Evolutionary conservation across 2,329 filamentous ascomycete genomes (phyloP).

Genomic region (Elsinoe fawcettii): DNA sequence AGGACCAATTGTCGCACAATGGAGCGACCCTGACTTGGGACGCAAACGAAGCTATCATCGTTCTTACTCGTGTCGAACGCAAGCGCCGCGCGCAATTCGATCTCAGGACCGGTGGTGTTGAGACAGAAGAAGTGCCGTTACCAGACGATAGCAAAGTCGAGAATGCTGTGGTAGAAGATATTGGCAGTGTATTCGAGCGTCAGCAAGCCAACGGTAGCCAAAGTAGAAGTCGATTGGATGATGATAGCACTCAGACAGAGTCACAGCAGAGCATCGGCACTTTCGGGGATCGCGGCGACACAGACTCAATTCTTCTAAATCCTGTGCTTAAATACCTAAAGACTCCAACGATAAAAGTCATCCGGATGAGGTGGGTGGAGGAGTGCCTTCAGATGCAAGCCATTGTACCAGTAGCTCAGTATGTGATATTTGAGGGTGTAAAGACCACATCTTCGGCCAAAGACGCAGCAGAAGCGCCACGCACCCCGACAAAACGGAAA

Average conservation of each 20-base stretch:
- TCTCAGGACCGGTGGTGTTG: constrained; percentile 58
- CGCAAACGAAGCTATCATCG: constrained; percentile 60
- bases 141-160: constrained; percentile 29
- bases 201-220: neutral
- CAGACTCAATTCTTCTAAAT: neutral
- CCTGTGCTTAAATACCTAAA: neutral
- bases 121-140: constrained; percentile 43
- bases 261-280: constrained; percentile 20
- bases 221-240: constrained; percentile 17
- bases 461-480: constrained; percentile 28
- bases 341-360: constrained; percentile 36
- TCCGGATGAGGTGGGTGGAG: constrained; percentile 49
- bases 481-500: constrained; percentile 8
- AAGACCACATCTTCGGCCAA: constrained; percentile 25
- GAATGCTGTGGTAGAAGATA: constrained; percentile 9
- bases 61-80: constrained; percentile 65
- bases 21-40: constrained; percentile 60
- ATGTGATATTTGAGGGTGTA: constrained; percentile 45
- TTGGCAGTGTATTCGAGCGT: constrained; percentile 19
- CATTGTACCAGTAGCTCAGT: constrained; percentile 41
- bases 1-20: constrained; percentile 51
- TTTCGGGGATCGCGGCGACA: neutral
- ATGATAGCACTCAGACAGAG: constrained; percentile 32
- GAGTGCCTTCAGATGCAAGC: constrained; percentile 38
- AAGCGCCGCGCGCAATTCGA: constrained; percentile 69